Conservation (phyloP, 2,329 filamentous ascomycete genomes). For the Triangularia verruculosa region DNA sequence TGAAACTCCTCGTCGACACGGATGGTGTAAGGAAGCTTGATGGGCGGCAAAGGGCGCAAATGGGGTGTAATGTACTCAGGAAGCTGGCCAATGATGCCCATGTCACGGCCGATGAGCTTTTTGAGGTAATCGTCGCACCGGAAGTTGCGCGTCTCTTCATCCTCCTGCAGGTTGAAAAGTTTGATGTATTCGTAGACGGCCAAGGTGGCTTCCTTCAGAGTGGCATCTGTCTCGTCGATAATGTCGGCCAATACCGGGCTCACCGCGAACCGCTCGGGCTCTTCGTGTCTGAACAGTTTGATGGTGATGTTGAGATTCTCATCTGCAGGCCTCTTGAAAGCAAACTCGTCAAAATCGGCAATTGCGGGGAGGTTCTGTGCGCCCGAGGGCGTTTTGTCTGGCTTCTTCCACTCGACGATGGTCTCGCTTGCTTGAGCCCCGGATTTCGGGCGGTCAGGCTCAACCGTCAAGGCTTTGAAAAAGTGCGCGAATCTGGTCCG, state of each 20-base stretch:
- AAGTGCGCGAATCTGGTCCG: conserved; percentile 66
- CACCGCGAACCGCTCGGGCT: conserved; percentile 78
- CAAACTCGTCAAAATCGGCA: conserved; percentile 83
- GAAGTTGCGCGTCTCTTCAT: conserved; percentile 91
- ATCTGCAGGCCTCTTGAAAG: conserved; percentile 88
- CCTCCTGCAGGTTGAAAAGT: conserved; percentile 80
- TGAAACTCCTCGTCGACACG: conserved; percentile 85
- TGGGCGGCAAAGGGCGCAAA: conserved; percentile 73
- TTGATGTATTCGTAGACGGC: conserved; percentile 95
- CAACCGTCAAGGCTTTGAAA: conserved; percentile 75
- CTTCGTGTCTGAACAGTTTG: conserved; percentile 80
- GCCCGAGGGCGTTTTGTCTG: conserved; percentile 52
- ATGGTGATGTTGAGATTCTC: conserved; percentile 90
- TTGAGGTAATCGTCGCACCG: conserved; percentile 77
- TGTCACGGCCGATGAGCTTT: conserved; percentile 71
- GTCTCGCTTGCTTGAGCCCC: conserved; percentile 52
- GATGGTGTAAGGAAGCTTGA: conserved; percentile 87
- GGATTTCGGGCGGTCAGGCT: conserved; percentile 63
- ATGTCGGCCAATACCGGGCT: conserved; percentile 78
- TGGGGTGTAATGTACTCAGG: conserved; percentile 77
- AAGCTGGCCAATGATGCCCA: conserved; percentile 81
- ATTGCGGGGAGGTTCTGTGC: conserved; percentile 56
- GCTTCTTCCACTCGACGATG: conserved; percentile 83
- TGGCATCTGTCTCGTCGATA: conserved; percentile 81
- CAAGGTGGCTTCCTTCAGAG: conserved; percentile 82